phyloP scores from a whole-genome alignment of 768 basidiomycete species.

The Psilocybe cubensis region DNA sequence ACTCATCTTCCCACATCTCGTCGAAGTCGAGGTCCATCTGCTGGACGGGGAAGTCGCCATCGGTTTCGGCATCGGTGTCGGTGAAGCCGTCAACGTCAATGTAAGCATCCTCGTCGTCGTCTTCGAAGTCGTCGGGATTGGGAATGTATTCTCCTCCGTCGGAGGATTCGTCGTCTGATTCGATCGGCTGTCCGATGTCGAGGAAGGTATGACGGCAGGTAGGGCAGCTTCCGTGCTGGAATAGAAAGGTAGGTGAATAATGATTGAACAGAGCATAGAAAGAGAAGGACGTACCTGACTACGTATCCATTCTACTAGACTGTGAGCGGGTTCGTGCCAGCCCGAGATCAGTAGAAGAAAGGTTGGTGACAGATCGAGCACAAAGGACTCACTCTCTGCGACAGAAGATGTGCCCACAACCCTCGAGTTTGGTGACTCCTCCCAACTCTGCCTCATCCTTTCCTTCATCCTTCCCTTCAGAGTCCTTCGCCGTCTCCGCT shows the following conservation, averaged over 20 bases:
- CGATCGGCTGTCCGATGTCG: conserved; percentile 50
- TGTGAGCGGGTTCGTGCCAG: conserved; percentile 26
- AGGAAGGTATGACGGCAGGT: conserved; percentile 66
- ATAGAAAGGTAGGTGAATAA: not conserved
- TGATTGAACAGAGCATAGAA: not conserved
- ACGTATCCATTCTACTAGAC: conserved; percentile 70
- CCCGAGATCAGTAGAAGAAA: not conserved
- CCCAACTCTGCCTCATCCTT: conserved; percentile 12
- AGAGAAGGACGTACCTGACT: conserved; percentile 43
- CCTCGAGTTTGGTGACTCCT: conserved; percentile 61
- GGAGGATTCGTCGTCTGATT: conserved; percentile 66
- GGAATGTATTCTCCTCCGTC: conserved; percentile 73
- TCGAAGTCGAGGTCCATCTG: conserved; percentile 39
- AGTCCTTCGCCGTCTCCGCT: not conserved
- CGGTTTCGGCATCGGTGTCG: conserved; percentile 37
- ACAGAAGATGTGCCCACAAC: conserved; percentile 73
- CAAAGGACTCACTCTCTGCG: conserved; percentile 52
- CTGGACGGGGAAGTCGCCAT: conserved; percentile 45
- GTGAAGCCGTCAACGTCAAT: conserved; percentile 46
- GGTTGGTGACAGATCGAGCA: conserved; percentile 5
- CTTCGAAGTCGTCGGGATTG: conserved; percentile 49
- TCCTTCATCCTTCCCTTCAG: conserved; percentile 2
- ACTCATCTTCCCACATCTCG: conserved; percentile 21
- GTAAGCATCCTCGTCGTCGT: conserved; percentile 52
- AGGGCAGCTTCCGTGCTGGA: conserved; percentile 73